Percentiles rank a stretch among this genome's conserved stretches.
phyloP scores from a whole-genome alignment of 495 filamentous ascomycete genomes.

The Parathielavia appendiculata region DNA sequence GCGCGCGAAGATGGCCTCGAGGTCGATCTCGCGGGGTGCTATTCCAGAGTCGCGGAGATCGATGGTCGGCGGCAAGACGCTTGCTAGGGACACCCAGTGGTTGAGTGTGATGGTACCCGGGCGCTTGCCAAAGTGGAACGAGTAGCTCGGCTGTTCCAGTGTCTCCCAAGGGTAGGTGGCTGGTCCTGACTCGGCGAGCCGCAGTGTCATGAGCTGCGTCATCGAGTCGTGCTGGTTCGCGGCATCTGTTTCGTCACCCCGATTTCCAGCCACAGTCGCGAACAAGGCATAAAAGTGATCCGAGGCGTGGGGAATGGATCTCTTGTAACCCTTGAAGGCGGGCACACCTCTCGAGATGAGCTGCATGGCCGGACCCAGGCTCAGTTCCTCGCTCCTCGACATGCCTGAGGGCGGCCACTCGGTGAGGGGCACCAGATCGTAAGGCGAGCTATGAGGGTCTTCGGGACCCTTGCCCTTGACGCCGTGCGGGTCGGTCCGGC shows the following conservation, averaged over 20 bases:
- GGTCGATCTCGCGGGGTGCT: constrained; percentile 48
- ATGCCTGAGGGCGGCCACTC: constrained; percentile 47
- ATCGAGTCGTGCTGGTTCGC: constrained; percentile 45
- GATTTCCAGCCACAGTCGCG: constrained; percentile 43
- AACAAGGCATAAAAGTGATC: constrained; percentile 49
- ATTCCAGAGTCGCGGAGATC: constrained; percentile 47
- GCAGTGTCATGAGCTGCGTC: constrained; percentile 46
- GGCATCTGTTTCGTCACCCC: constrained; percentile 40
- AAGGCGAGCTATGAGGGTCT: constrained; percentile 25
- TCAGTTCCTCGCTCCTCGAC: constrained; percentile 39
- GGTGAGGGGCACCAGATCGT: constrained; percentile 38
- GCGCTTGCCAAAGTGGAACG: constrained; percentile 52
- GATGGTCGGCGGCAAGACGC: constrained; percentile 43
- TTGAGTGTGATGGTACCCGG: constrained; percentile 60
- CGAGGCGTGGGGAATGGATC: constrained; percentile 42
- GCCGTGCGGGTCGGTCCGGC: constrained; percentile 35
- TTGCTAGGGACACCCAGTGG: constrained; percentile 50
- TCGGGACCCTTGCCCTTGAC: constrained; percentile 44
- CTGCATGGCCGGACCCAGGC: constrained; percentile 43
- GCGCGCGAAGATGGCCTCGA: constrained; percentile 50
- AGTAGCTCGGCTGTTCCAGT: constrained; percentile 60
- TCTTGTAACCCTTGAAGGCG: constrained; percentile 43
- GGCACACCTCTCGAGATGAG: constrained; percentile 46
- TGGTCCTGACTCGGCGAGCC: constrained; percentile 33
- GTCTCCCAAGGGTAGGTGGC: constrained; percentile 55